Evolutionary conservation across 2,329 filamentous ascomycete genomes (phyloP).

Genomic region (Colletotrichum siamense): DNA sequence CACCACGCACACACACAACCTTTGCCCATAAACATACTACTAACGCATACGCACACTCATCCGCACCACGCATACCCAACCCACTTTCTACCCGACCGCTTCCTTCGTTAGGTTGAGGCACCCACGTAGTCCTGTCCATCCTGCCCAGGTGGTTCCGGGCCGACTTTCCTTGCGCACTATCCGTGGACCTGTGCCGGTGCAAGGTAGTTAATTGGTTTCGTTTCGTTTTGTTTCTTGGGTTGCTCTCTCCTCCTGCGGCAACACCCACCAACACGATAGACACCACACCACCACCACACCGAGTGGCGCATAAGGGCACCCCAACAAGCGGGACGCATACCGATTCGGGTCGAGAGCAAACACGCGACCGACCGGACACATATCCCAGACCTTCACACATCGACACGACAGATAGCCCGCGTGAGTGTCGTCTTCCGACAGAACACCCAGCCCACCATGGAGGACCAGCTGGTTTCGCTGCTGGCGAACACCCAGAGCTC

Average conservation of each 20-base stretch:
- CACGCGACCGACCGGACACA: background rate
- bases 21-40: background rate
- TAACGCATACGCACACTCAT: background rate
- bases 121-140: background rate
- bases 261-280: background rate
- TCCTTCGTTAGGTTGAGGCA: conserved; percentile 2
- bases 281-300: background rate
- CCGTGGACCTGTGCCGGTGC: background rate
- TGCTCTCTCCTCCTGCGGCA: background rate
- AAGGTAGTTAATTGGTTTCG: background rate
- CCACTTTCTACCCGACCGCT: background rate
- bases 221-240: background rate
- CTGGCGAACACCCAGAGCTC: conserved; percentile 85
- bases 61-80: background rate
- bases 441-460: conserved; percentile 62
- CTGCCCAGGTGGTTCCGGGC: background rate
- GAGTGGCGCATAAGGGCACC: background rate
- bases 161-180: background rate
- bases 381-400: background rate
- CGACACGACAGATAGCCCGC: background rate
- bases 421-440: background rate
- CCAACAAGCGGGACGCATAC: background rate
- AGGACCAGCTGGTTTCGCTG: conserved; percentile 89
- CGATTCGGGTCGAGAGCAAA: background rate
- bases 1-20: background rate